Percentiles rank a stretch among this genome's conserved stretches.
Conservation (phyloP, 2,329 filamentous ascomycete species). For the Aspergillus luchuensis region DNA sequence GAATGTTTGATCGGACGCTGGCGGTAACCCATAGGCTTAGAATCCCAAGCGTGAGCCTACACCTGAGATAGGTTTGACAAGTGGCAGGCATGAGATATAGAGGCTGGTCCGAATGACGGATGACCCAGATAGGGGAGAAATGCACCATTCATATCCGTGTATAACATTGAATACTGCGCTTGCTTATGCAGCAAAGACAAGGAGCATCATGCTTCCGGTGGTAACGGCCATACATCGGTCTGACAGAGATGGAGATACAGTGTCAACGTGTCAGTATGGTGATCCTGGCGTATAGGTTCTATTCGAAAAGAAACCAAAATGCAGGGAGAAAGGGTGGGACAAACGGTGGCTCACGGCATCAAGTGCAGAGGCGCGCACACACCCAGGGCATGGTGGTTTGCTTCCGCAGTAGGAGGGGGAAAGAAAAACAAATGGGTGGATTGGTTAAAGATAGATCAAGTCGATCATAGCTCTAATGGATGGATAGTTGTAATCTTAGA, state of each 20-base stretch:
- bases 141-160: background rate
- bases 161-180: background rate
- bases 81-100: background rate
- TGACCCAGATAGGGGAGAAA: background rate
- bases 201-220: background rate
- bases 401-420: background rate
- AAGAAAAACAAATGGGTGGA: background rate
- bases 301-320: background rate
- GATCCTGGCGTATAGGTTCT: background rate
- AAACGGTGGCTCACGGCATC: background rate
- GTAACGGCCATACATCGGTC: background rate
- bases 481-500: background rate
- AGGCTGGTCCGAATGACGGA: background rate
- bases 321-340: background rate
- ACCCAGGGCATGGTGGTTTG: background rate
- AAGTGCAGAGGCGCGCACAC: background rate
- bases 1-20: background rate
- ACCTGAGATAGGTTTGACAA: background rate
- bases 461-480: background rate
- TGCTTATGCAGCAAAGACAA: background rate
- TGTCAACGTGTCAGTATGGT: background rate
- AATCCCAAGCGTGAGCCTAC: background rate
- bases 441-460: background rate
- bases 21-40: background rate
- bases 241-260: background rate